phyloP scores from a whole-genome alignment of 179 eudicot genomes.

The Vitellaria paradoxa region DNA sequence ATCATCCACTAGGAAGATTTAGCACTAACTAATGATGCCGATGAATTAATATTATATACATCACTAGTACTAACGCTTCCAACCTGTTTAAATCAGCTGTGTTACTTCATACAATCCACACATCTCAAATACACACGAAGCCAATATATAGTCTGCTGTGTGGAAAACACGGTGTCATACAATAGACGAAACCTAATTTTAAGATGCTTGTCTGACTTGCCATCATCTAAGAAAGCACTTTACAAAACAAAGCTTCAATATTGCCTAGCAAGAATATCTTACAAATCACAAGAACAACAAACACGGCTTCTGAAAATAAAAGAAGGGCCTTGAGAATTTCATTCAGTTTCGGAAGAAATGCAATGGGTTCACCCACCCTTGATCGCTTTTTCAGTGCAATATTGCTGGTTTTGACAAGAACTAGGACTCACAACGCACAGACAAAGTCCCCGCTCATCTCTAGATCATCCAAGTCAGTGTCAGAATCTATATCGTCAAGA shows the following conservation, averaged over 20 bases:
- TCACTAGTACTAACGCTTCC: background rate
- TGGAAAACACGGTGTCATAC: background rate
- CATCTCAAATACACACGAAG: background rate
- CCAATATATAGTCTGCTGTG: background rate
- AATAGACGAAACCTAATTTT: background rate
- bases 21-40: too few relatives aligned
- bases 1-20: background rate
- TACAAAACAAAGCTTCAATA: background rate
- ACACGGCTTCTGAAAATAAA: too few relatives aligned
- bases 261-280: too few relatives aligned
- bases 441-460: conserved; percentile 71
- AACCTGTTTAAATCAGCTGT: background rate
- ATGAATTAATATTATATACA: background rate
- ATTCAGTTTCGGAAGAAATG: too few relatives aligned
- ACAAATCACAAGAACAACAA: too few relatives aligned
- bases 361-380: too few relatives aligned
- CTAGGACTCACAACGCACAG: conserved; percentile 30
- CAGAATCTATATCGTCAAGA: conserved; percentile 62
- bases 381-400: too few relatives aligned
- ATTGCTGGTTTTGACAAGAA: background rate
- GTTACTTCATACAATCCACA: background rate
- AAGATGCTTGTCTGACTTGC: background rate
- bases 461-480: conserved; percentile 52
- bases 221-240: background rate
- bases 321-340: too few relatives aligned